Evolutionary conservation across 257 asterid species (phyloP).

Genomic region (Parsonsia alboflavescens): DNA sequence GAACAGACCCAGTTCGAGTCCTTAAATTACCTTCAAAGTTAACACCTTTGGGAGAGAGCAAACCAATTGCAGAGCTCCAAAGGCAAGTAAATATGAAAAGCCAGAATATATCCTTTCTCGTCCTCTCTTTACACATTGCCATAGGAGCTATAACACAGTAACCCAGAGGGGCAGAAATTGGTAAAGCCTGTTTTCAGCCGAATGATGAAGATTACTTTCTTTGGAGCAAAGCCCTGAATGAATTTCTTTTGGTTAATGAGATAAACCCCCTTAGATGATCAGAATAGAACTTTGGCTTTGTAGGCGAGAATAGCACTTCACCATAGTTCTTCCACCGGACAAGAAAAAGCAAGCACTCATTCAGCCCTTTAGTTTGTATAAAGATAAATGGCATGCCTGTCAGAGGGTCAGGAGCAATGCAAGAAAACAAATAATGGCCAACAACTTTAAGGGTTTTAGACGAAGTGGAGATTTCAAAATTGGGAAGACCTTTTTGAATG

Average conservation of each 20-base stretch:
- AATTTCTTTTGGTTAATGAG: slow-evolving; percentile 4
- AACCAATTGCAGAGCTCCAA: slow-evolving; percentile 42
- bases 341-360: slow-evolving; percentile 32
- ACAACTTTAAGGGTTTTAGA: slow-evolving; percentile 3
- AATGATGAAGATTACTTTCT: slow-evolving; percentile 19
- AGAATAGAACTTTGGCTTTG: slow-evolving; percentile 31
- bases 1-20: background rate
- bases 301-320: slow-evolving; percentile 37
- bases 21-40: slow-evolving; percentile 82
- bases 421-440: slow-evolving; percentile 42
- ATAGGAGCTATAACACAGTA: slow-evolving; percentile 18
- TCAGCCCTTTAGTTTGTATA: slow-evolving; percentile 28
- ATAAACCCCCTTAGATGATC: slow-evolving; percentile 18
- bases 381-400: slow-evolving; percentile 78
- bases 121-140: slow-evolving; percentile 33
- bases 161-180: slow-evolving; percentile 13
- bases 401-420: slow-evolving; percentile 62
- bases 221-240: slow-evolving; percentile 10
- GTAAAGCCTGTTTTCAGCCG: background rate
- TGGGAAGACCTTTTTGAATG: background rate
- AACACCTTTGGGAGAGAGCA: slow-evolving; percentile 93
- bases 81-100: slow-evolving; percentile 31
- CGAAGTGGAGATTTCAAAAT: background rate
- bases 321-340: slow-evolving; percentile 29
- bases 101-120: slow-evolving; percentile 29